Percentiles rank a stretch among this genome's conserved stretches.
These are phyloP conservation scores for Mucor indicus DNA, from an alignment of 371 early-diverging fungal genomes.

Conservation along the genomic window DNA sequence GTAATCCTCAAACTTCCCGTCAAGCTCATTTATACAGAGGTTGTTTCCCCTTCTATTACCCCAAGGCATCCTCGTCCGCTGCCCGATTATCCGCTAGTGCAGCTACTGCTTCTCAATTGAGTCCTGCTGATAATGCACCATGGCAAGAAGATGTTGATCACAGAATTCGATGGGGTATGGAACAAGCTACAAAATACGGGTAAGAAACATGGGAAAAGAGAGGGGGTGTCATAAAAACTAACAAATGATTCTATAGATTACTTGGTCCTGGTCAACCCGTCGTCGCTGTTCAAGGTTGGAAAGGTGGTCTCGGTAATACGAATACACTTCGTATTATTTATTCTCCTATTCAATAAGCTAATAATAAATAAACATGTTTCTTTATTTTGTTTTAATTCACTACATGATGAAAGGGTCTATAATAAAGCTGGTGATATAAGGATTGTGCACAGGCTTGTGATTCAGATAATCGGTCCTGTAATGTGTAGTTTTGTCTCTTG, in stretches of 20 bases:
- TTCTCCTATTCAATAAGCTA: constrained; percentile 22
- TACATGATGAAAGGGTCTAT: too few relatives aligned
- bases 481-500: too few relatives aligned
- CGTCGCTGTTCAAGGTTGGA: constrained; percentile 84
- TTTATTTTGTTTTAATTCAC: too few relatives aligned
- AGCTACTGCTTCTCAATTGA: constrained; percentile 30
- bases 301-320: constrained; percentile 79
- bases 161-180: constrained; percentile 77
- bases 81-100: constrained; percentile 17
- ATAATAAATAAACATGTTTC: too few relatives aligned
- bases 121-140: constrained; percentile 48
- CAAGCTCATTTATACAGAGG: constrained; percentile 88
- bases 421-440: too few relatives aligned
- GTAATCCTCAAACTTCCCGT: constrained; percentile 82
- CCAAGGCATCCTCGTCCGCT: constrained; percentile 44
- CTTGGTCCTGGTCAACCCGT: constrained; percentile 66
- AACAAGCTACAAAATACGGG: constrained; percentile 65
- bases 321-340: constrained; percentile 80
- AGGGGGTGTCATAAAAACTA: too few relatives aligned
- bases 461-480: too few relatives aligned
- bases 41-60: constrained; percentile 87
- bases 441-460: too few relatives aligned
- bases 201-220: too few relatives aligned
- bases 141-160: constrained; percentile 89
- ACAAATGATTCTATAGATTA: constrained; percentile 45